A percentile compares a stretch with the other conserved stretches of the same genome.
Conservation (phyloP, 441 rosid species). For the Sinapis alba region DNA sequence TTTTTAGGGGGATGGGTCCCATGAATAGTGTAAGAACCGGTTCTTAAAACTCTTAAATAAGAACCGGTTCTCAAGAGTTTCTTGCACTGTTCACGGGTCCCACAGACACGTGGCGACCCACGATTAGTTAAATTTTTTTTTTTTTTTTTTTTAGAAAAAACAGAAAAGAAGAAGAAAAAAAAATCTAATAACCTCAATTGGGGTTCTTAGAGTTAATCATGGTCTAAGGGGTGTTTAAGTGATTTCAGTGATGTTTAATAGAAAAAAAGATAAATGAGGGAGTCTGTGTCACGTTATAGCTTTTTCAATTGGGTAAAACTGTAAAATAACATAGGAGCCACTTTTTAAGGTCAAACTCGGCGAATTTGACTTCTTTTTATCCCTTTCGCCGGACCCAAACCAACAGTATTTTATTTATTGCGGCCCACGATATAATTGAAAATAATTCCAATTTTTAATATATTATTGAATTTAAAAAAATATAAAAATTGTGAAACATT, state of each 20-base stretch:
- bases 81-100: no score
- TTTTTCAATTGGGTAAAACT: background rate
- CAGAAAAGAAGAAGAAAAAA: no score
- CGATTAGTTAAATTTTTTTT: no score
- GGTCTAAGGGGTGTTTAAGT: background rate
- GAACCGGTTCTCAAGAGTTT: no score
- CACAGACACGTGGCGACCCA: no score
- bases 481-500: background rate
- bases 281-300: background rate
- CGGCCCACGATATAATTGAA: background rate
- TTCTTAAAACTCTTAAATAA: no score
- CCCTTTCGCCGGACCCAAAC: background rate
- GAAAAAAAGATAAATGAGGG: background rate
- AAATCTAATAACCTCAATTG: no score
- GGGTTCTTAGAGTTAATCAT: no score
- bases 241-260: background rate
- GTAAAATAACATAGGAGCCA: background rate
- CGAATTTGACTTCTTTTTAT: background rate
- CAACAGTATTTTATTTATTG: background rate
- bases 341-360: slow-evolving; percentile 1
- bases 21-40: no score
- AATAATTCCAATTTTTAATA: background rate
- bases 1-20: no score
- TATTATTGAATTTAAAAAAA: no score
- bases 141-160: no score